Percentiles rank a stretch among this genome's conserved stretches.
phyloP scores from a whole-genome alignment of 192 early-diverging fungal species.

The Umbelopsis vinacea region DNA sequence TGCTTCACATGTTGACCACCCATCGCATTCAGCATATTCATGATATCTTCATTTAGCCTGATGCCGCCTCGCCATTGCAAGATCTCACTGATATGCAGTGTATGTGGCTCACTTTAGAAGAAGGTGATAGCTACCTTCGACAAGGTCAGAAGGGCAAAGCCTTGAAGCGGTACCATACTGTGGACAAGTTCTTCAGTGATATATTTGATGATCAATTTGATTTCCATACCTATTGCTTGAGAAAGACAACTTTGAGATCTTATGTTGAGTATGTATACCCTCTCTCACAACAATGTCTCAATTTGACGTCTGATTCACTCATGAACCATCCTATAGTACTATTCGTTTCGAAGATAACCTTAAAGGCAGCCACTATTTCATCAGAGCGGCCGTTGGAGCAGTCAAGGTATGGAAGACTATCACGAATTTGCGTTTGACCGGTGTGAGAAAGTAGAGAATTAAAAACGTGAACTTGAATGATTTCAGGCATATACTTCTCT shows the following conservation, averaged over 20 bases:
- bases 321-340: slow-evolving; percentile 44
- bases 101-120: slow-evolving; percentile 86
- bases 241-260: slow-evolving; percentile 85
- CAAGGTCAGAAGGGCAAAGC: slow-evolving; percentile 77
- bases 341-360: slow-evolving; percentile 81
- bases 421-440: neutral
- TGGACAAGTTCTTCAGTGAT: slow-evolving; percentile 81
- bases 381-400: slow-evolving; percentile 76
- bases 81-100: slow-evolving; percentile 93
- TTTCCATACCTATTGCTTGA: slow-evolving; percentile 92
- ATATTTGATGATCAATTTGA: slow-evolving; percentile 94
- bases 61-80: slow-evolving; percentile 67
- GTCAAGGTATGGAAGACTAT: slow-evolving; percentile 56
- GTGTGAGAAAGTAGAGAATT: neutral
- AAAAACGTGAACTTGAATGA: too few species aligned
- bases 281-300: neutral
- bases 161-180: slow-evolving; percentile 86
- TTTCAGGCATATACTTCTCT: slow-evolving; percentile 49
- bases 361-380: slow-evolving; percentile 70
- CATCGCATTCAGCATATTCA: neutral
- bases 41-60: slow-evolving; percentile 40
- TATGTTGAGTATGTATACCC: slow-evolving; percentile 69
- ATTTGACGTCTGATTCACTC: neutral
- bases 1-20: neutral
- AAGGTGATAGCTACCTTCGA: slow-evolving; percentile 71